Percentiles rank a stretch among this genome's conserved stretches.
Evolutionary conservation across 768 basidiomycete genomes (phyloP).

Genomic region (Guyanaporus albipodus): DNA sequence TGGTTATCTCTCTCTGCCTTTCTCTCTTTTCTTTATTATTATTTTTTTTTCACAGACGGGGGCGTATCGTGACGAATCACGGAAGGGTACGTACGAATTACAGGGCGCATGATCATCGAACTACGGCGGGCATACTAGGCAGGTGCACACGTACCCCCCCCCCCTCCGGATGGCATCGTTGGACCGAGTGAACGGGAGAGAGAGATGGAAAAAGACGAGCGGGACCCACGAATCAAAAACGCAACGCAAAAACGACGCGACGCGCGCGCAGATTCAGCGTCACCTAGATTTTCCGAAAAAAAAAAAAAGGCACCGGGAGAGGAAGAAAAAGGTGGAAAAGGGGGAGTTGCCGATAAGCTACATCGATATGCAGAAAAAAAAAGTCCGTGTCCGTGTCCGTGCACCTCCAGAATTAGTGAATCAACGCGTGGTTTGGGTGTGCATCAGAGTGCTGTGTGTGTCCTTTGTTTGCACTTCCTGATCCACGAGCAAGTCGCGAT

Average conservation of each 20-base stretch:
- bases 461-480: background rate
- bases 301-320: background rate
- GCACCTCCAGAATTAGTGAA: constrained; percentile 3
- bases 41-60: too few species aligned
- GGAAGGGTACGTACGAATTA: too few species aligned
- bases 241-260: too few species aligned
- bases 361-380: constrained; percentile 10
- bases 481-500: constrained; percentile 2
- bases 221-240: background rate
- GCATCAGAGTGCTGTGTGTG: background rate
- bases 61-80: too few species aligned
- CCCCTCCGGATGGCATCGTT: too few species aligned
- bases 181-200: background rate
- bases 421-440: background rate
- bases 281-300: background rate
- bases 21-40: too few species aligned
- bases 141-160: background rate
- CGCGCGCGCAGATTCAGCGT: background rate
- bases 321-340: too few species aligned
- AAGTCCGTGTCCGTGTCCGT: background rate
- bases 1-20: too few species aligned
- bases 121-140: background rate
- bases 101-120: background rate
- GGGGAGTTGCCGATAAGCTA: constrained; percentile 16
- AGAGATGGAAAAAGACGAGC: background rate